Percentiles rank a stretch among this genome's conserved stretches.
phyloP scores from a whole-genome alignment of 495 filamentous ascomycete species.

The Penicillium paradoxum region DNA sequence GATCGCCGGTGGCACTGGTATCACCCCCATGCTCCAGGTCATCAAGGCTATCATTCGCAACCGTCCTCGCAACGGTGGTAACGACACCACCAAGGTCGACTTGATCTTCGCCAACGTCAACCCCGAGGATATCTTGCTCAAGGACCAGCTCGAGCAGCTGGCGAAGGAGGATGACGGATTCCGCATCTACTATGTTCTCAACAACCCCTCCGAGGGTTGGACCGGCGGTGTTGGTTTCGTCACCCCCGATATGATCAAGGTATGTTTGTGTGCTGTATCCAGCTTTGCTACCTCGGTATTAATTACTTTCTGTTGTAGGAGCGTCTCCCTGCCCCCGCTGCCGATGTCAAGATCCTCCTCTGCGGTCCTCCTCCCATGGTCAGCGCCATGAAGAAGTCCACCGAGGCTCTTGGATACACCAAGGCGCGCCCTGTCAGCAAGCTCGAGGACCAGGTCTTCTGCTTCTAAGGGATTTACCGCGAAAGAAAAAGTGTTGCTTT shows the following conservation, averaged over 20 bases:
- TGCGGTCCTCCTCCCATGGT: slow-evolving; percentile 98
- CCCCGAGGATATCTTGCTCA: slow-evolving; percentile 83
- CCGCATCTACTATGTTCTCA: slow-evolving; percentile 87
- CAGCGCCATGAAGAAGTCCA: slow-evolving; percentile 93
- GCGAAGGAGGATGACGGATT: slow-evolving; percentile 71
- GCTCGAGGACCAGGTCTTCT: slow-evolving; percentile 96
- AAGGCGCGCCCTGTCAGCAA: slow-evolving; percentile 94
- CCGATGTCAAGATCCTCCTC: slow-evolving; percentile 90
- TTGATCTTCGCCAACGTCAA: slow-evolving; percentile 97
- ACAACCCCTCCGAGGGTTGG: slow-evolving; percentile 92
- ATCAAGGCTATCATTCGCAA: slow-evolving; percentile 85
- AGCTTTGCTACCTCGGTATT: slow-evolving; percentile 11
- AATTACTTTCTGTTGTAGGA: slow-evolving; percentile 42
- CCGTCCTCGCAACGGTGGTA: slow-evolving; percentile 58
- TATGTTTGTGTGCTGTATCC: slow-evolving; percentile 33
- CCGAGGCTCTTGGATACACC: slow-evolving; percentile 80
- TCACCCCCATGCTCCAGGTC: slow-evolving; percentile 97
- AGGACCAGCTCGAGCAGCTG: slow-evolving; percentile 81
- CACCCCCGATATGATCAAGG: slow-evolving; percentile 92
- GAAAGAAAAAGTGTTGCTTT: not conserved
- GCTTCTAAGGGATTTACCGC: slow-evolving; percentile 59
- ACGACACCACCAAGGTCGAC: slow-evolving; percentile 83
- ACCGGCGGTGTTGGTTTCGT: slow-evolving; percentile 88
- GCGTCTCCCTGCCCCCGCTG: slow-evolving; percentile 74
- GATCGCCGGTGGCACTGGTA: slow-evolving; percentile 96